A percentile compares a stretch with the other conserved stretches of the same genome.
Evolutionary conservation across 371 early-diverging fungal genomes (phyloP).

Genomic region (Capniomyces stellatus): DNA sequence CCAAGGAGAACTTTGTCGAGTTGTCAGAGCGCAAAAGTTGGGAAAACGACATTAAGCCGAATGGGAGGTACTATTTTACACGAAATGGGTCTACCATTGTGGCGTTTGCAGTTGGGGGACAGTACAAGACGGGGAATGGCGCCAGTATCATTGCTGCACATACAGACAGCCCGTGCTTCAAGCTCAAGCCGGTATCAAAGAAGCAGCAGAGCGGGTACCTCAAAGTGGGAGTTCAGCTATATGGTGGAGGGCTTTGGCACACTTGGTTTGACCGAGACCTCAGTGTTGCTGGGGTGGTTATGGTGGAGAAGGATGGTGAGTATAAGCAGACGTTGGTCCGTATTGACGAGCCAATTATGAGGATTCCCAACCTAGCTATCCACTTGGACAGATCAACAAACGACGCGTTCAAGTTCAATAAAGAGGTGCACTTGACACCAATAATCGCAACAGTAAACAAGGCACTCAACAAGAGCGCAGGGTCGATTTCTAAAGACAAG

Average conservation of each 20-base stretch:
- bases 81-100: conserved; percentile 77
- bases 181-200: conserved; percentile 88
- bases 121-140: conserved; percentile 68
- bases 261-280: conserved; percentile 98
- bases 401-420: conserved; percentile 81
- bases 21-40: conserved; percentile 74
- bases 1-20: conserved; percentile 58
- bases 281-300: conserved; percentile 85
- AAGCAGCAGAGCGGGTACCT: conserved; percentile 59
- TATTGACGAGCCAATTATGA: conserved; percentile 69
- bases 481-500: not conserved
- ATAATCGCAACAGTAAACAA: conserved; percentile 64
- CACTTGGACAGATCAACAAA: conserved; percentile 76
- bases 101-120: conserved; percentile 84
- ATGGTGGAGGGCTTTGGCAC: conserved; percentile 93
- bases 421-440: conserved; percentile 80
- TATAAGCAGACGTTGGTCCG: conserved; percentile 47
- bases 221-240: conserved; percentile 77
- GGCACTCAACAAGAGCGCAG: conserved; percentile 24
- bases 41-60: conserved; percentile 43
- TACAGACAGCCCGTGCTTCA: conserved; percentile 92
- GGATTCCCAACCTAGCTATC: conserved; percentile 92
- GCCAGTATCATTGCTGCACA: conserved; percentile 87
- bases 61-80: conserved; percentile 89
- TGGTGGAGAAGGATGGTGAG: conserved; percentile 55